Evolutionary conservation across 768 basidiomycete genomes (phyloP).

Genomic region (Tephrocybe rancida): DNA sequence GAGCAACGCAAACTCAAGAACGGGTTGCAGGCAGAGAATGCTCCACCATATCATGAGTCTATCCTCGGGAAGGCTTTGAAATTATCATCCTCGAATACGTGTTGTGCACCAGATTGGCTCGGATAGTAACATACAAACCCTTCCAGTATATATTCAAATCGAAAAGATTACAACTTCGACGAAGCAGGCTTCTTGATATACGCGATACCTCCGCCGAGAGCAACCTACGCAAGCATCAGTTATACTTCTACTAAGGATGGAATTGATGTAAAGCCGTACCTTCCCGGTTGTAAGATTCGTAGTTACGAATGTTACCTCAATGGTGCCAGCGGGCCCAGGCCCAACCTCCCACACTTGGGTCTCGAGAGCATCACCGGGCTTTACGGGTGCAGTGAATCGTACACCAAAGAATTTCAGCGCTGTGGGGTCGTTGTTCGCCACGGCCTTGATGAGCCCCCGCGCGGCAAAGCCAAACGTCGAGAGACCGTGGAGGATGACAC

Average conservation of each 20-base stretch:
- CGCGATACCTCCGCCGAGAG: constrained; percentile 64
- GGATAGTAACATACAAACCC: not conserved
- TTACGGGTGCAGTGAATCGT: constrained; percentile 83
- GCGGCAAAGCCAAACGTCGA: constrained; percentile 84
- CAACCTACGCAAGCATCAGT: constrained; percentile 33
- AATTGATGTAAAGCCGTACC: constrained; percentile 30
- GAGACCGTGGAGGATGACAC: constrained; percentile 84
- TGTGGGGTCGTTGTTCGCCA: constrained; percentile 61
- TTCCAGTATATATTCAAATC: not conserved
- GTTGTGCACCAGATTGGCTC: too few species aligned
- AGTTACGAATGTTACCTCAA: constrained; percentile 63
- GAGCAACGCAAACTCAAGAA: too few species aligned
- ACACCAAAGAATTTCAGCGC: constrained; percentile 70
- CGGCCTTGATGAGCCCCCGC: constrained; percentile 66
- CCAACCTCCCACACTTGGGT: constrained; percentile 81
- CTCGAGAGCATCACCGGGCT: constrained; percentile 81
- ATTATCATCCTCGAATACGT: too few species aligned
- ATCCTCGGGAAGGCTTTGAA: too few species aligned
- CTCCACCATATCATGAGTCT: too few species aligned
- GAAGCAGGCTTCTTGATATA: constrained; percentile 52
- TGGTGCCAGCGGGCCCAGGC: constrained; percentile 57
- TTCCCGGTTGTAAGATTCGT: constrained; percentile 64
- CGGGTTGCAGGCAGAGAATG: too few species aligned
- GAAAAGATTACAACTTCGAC: constrained; percentile 24
- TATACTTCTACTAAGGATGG: not conserved